phyloP scores from a whole-genome alignment of 1,139 yeast genomes.

The Candida sp. region DNA sequence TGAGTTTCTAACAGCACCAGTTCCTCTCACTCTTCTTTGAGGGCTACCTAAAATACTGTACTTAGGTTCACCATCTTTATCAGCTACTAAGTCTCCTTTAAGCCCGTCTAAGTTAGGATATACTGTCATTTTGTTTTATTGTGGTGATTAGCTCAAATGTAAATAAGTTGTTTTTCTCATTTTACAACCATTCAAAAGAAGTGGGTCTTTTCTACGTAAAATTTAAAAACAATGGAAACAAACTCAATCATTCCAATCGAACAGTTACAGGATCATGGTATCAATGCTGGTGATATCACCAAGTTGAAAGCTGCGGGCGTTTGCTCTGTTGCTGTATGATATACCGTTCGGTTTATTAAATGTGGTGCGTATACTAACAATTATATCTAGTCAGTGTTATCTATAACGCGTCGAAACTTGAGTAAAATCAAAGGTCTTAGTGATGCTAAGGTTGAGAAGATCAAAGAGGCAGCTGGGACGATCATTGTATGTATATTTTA shows the following conservation, averaged over 20 bases:
- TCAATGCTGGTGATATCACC: constrained; percentile 56
- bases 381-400: constrained; percentile 38
- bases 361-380: neutral
- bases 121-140: neutral
- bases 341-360: neutral
- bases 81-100: neutral
- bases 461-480: constrained; percentile 59
- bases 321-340: constrained; percentile 48
- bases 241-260: constrained; percentile 36
- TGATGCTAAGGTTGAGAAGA: constrained; percentile 60
- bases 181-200: neutral
- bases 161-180: neutral
- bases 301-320: constrained; percentile 55
- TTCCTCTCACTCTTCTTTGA: neutral
- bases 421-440: constrained; percentile 53
- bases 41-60: neutral
- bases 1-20: neutral
- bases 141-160: too few relatives aligned
- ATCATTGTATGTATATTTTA: constrained; percentile 18
- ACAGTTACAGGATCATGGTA: constrained; percentile 53
- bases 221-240: constrained; percentile 7
- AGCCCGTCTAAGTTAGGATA: neutral
- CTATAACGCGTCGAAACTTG: constrained; percentile 52
- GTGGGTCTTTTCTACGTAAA: neutral
- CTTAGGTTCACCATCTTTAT: neutral